These are phyloP conservation scores for Alternaria ventricosa DNA, from an alignment of 2,329 filamentous ascomycete species.

Conservation along the genomic window DNA sequence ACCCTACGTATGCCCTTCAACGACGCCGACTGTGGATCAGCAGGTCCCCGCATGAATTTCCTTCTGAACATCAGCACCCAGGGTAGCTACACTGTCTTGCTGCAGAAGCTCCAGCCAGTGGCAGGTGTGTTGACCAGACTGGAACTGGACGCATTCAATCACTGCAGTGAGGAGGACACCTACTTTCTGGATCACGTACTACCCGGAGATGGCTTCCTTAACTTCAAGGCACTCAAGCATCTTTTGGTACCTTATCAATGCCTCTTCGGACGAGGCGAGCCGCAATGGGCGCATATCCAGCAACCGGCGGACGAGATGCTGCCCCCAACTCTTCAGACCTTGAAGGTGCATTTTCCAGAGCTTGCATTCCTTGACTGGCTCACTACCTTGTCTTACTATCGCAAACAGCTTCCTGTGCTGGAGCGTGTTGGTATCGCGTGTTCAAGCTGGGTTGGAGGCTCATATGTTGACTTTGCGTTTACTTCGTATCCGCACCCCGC, in stretches of 20 bases:
- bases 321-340: background rate
- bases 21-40: background rate
- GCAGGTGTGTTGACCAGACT: background rate
- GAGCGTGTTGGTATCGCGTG: background rate
- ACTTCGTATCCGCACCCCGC: background rate
- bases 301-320: background rate
- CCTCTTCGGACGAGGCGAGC: background rate
- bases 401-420: background rate
- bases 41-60: no score
- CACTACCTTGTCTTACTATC: background rate
- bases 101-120: background rate
- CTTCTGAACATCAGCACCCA: no score
- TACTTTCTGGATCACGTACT: background rate
- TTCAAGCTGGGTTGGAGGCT: background rate
- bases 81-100: background rate
- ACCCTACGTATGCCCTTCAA: background rate
- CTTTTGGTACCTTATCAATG: background rate
- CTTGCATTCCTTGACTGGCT: background rate
- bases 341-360: background rate
- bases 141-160: background rate
- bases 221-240: background rate
- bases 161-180: background rate
- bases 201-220: background rate
- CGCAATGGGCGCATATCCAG: background rate
- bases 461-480: background rate